Percentiles rank a stretch among this genome's conserved stretches.
phyloP scores from a whole-genome alignment of 148 eudicot species.

The Rhododendron griersonianum region DNA sequence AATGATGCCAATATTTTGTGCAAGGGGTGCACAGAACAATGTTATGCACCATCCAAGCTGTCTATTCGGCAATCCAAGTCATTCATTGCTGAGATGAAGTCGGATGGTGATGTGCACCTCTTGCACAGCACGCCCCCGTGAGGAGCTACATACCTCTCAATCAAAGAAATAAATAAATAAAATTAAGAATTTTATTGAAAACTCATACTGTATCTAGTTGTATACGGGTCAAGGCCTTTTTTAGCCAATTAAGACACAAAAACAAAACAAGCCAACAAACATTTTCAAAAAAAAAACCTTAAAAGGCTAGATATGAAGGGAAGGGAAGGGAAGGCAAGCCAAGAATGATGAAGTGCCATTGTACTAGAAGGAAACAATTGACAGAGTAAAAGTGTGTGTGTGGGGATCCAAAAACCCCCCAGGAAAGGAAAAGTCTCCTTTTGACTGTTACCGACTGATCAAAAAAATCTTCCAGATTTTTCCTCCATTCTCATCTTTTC shows the following conservation, averaged over 20 bases:
- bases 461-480: not conserved
- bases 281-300: not conserved
- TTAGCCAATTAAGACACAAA: not conserved
- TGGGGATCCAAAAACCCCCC: not conserved
- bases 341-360: not conserved
- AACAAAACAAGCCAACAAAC: not conserved
- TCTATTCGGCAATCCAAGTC: fast-evolving
- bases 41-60: too few relatives aligned
- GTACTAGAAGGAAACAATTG: conserved; percentile 1
- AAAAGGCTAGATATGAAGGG: not conserved
- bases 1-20: too few relatives aligned
- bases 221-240: not conserved
- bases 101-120: too few relatives aligned
- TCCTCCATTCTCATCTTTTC: not conserved
- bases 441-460: not conserved
- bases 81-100: too few relatives aligned
- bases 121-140: too few relatives aligned
- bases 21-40: too few relatives aligned
- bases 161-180: not conserved
- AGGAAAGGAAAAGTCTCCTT: not conserved
- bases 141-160: not conserved
- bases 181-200: not conserved
- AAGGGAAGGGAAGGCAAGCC: not conserved
- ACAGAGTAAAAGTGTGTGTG: not conserved
- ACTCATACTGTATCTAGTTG: not conserved